Base-by-base conservation (phyloP, 2,329 filamentous ascomycete genomes). In the Blumeria graminis region DNA sequence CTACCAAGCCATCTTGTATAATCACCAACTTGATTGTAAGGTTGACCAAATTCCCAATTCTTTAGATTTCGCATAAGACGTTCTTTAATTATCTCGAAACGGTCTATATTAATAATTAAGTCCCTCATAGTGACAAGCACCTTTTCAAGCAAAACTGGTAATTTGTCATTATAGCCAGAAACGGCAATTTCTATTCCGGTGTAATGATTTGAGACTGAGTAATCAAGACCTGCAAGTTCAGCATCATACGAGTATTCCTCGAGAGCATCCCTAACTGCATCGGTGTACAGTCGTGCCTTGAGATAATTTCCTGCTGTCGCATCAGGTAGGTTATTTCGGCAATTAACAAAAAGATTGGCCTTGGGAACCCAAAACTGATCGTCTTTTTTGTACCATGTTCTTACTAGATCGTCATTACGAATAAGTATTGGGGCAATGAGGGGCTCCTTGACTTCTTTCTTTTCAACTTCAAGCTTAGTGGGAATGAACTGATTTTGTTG, bases 301-400 rank as follows among this genome's bases (percentile, higher is more conserved):
- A 93, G 80, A 35, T 78, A 74, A 59, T 84, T 89, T 57, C 84
- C 81, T 1, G 88, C 84, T 4, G 85, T 88, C 1, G 85, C 77
- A 66, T 80, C 81, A n/a, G 85, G 80, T 50, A 94, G 70, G 0
- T 88, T 84, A 58, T 82, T 94, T 63, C 82, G 79, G 61, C 93
- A 75, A 62, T 82, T 86, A 60, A 94, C 78, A 61, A 88, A 78
- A 16, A 96, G 72, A 58, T 88, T 92, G 3, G 86, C 92, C 68
- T 94, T 94, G 8, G 92, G 92, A 9, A 96, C 92, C 89, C 90
- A 96, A 69, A 96, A 98, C 0, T 82, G 88, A 63, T 98, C 92
- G 64, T 98, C 92, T 70, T 96, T 96, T 73, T 98, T 98, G 74
- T 82, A 95, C 92, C 92, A 98, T 2, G 86, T 83, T 34, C 89